phyloP scores from a whole-genome alignment of 495 filamentous ascomycete species.

The Penicillium roqueforti region DNA sequence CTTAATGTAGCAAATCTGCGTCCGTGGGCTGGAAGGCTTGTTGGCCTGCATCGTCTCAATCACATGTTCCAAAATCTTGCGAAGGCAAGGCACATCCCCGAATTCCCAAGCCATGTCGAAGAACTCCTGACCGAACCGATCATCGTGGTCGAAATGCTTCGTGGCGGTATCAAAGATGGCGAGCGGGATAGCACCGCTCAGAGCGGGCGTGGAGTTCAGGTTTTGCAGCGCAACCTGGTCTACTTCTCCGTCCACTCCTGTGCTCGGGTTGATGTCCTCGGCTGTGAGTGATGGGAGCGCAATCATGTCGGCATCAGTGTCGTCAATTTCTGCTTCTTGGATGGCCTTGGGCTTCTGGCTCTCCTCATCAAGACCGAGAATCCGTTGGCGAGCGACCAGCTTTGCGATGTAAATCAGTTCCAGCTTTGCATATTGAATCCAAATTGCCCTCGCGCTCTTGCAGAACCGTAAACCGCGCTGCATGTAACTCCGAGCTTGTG shows the following conservation, averaged over 20 bases:
- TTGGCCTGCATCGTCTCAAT: slow-evolving; percentile 56
- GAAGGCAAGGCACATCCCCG: slow-evolving; percentile 55
- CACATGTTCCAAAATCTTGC: slow-evolving; percentile 71
- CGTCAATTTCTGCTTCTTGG: slow-evolving; percentile 35
- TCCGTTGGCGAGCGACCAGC: slow-evolving; percentile 64
- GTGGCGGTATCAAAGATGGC: slow-evolving; percentile 87
- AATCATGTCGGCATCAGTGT: slow-evolving; percentile 52
- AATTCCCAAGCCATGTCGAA: slow-evolving; percentile 76
- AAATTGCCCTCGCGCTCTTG: slow-evolving; percentile 62
- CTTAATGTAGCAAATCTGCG: slow-evolving; percentile 65
- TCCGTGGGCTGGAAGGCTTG: slow-evolving; percentile 55
- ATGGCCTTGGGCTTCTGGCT: slow-evolving; percentile 39
- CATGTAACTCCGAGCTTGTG: slow-evolving; percentile 79
- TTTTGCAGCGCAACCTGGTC: slow-evolving; percentile 54
- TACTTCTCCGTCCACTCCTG: slow-evolving; percentile 44
- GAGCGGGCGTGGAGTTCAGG: slow-evolving; percentile 70
- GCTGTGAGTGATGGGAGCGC: slow-evolving; percentile 58
- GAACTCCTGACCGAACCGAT: slow-evolving; percentile 65
- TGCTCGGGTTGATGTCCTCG: slow-evolving; percentile 61
- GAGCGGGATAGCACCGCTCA: slow-evolving; percentile 85
- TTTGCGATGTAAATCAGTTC: slow-evolving; percentile 89
- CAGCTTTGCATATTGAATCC: slow-evolving; percentile 86
- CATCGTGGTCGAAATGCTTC: slow-evolving; percentile 64
- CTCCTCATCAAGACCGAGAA: slow-evolving; percentile 62
- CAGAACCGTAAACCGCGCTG: slow-evolving; percentile 86